Conservation (phyloP, 2,329 filamentous ascomycete species). For the Ascochyta fabae region DNA sequence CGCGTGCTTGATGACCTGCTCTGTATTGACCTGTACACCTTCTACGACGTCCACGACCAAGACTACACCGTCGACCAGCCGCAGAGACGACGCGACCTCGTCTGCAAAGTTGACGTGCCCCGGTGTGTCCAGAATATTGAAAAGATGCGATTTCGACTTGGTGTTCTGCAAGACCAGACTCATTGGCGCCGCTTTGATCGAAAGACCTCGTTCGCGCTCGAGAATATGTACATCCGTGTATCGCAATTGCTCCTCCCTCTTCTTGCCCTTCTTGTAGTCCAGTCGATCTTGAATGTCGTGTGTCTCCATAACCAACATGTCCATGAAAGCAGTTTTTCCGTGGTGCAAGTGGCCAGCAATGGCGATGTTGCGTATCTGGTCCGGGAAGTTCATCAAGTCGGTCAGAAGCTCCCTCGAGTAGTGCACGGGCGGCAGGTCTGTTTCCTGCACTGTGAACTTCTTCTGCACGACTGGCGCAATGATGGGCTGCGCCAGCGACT, state of each 20-base stretch:
- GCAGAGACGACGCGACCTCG: slow-evolving; percentile 86
- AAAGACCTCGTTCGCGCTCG: slow-evolving; percentile 87
- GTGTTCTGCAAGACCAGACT: slow-evolving; percentile 86
- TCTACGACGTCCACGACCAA: slow-evolving; percentile 96
- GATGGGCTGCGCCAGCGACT: slow-evolving; percentile 89
- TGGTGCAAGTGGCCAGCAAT: slow-evolving; percentile 94
- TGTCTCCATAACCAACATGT: slow-evolving; percentile 96
- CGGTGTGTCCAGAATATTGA: slow-evolving; percentile 95
- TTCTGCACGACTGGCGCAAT: slow-evolving; percentile 92
- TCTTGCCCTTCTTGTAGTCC: slow-evolving; percentile 80
- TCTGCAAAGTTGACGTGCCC: slow-evolving; percentile 99
- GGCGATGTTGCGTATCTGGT: slow-evolving; percentile 91
- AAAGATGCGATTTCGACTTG: slow-evolving; percentile 89
- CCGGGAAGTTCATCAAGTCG: slow-evolving; percentile 93
- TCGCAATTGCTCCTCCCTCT: slow-evolving; percentile 84
- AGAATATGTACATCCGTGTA: slow-evolving; percentile 93
- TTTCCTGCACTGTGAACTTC: slow-evolving; percentile 94
- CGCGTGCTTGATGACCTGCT: slow-evolving; percentile 96
- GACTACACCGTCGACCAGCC: slow-evolving; percentile 89
- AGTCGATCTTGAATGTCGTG: slow-evolving; percentile 83
- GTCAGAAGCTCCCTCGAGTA: slow-evolving; percentile 93
- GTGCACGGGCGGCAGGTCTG: slow-evolving; percentile 84
- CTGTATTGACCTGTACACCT: slow-evolving; percentile 97
- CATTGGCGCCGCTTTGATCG: slow-evolving; percentile 94
- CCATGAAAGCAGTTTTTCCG: slow-evolving; percentile 97